A percentile compares a stretch with the other conserved stretches of the same genome.
Evolutionary conservation across 2,329 filamentous ascomycete species (phyloP).

Genomic region (Iodosphaeria phyllophila): DNA sequence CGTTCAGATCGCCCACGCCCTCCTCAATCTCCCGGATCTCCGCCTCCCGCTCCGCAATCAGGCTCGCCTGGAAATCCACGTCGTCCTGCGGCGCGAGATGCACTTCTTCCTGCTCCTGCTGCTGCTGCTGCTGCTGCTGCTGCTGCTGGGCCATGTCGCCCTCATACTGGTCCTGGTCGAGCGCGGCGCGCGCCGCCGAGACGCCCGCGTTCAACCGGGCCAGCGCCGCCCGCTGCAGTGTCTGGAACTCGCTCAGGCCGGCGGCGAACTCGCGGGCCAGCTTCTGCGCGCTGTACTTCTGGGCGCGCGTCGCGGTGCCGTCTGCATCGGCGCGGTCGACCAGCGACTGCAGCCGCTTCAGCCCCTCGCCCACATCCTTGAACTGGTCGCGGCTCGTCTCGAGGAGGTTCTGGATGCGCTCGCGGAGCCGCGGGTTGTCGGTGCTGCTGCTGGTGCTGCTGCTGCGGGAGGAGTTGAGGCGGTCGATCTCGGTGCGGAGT

Average conservation of each 20-base stretch:
- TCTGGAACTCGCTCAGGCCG: constrained; percentile 78
- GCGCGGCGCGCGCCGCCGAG: constrained; percentile 61
- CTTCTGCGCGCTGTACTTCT: constrained; percentile 94
- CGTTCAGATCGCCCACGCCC: constrained; percentile 85
- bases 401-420: constrained; percentile 73
- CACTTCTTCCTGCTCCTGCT: constrained; percentile 56
- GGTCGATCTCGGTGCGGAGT: constrained; percentile 64
- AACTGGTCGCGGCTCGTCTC: constrained; percentile 76
- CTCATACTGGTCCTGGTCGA: constrained; percentile 38
- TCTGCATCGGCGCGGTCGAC: constrained; percentile 49
- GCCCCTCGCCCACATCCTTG: constrained; percentile 78
- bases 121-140: constrained; percentile 32
- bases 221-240: constrained; percentile 71
- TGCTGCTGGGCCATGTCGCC: constrained; percentile 12
- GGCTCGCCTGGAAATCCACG: constrained; percentile 89
- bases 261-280: constrained; percentile 84
- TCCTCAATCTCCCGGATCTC: constrained; percentile 98
- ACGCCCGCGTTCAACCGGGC: constrained; percentile 86
- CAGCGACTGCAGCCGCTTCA: constrained; percentile 84
- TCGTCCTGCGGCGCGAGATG: constrained; percentile 81
- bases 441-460: constrained; percentile 84
- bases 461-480: too few relatives aligned
- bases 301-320: constrained; percentile 52
- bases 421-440: constrained; percentile 77
- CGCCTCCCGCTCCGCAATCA: constrained; percentile 90